Conservation (phyloP, 352 stramenopile genomes). For the Phytophthora constricta region DNA sequence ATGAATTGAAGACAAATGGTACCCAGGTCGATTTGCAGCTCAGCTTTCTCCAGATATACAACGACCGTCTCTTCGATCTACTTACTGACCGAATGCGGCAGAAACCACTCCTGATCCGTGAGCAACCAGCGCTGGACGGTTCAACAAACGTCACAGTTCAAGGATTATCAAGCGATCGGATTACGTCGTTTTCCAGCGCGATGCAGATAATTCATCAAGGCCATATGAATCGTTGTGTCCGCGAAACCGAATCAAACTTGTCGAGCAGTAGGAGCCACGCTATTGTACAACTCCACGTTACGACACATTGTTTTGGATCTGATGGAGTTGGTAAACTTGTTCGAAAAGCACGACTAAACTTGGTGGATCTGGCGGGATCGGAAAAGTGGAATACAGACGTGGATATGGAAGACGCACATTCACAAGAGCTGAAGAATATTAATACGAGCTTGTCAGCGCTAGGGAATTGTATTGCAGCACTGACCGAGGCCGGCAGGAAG, state of each 20-base stretch:
- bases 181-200: constrained; percentile 54
- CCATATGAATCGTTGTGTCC: constrained; percentile 66
- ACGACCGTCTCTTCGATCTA: constrained; percentile 93
- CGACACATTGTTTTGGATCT: constrained; percentile 32
- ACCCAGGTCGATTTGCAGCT: constrained; percentile 61
- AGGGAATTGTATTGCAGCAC: constrained; percentile 91
- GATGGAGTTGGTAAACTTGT: constrained; percentile 48
- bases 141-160: constrained; percentile 62
- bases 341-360: constrained; percentile 65
- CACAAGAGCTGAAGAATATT: constrained; percentile 89
- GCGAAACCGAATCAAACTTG: constrained; percentile 88
- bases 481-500: constrained; percentile 77
- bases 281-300: constrained; percentile 91
- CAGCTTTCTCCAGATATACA: constrained; percentile 95
- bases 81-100: constrained; percentile 74
- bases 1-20: constrained; percentile 11
- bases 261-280: constrained; percentile 91
- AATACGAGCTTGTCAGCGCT: constrained; percentile 92
- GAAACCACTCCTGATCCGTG: constrained; percentile 73
- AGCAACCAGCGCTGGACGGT: constrained; percentile 63
- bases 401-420: constrained; percentile 74
- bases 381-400: constrained; percentile 88
- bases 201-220: constrained; percentile 61
- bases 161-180: constrained; percentile 58
- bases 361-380: constrained; percentile 81